A percentile compares a stretch with the other conserved stretches of the same genome.
phyloP scores from a whole-genome alignment of 257 asterid species.

The Scutellaria barbata region DNA sequence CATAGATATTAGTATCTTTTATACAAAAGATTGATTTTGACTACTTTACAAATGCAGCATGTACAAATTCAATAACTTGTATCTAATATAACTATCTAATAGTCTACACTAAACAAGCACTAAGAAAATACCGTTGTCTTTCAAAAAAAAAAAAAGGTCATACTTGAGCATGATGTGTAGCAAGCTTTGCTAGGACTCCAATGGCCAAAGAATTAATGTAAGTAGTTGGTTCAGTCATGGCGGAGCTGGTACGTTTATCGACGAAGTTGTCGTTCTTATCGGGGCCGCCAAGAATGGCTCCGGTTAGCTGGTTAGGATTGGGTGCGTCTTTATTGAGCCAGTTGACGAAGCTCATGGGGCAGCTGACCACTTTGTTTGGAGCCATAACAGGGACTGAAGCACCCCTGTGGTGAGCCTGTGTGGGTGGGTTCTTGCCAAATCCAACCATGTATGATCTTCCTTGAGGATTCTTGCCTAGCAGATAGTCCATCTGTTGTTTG shows the following conservation, averaged over 20 bases:
- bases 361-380: constrained; percentile 37
- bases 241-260: constrained; percentile 59
- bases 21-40: too few species aligned
- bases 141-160: background rate
- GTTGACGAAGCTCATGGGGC: constrained; percentile 63
- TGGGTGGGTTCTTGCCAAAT: constrained; percentile 74
- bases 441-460: constrained; percentile 88
- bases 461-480: constrained; percentile 68
- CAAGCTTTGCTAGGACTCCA: constrained; percentile 82
- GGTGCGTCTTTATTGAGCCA: constrained; percentile 55
- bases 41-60: too few species aligned
- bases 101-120: background rate
- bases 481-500: constrained; percentile 77
- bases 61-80: too few species aligned
- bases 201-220: constrained; percentile 76
- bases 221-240: constrained; percentile 77
- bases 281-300: constrained; percentile 89
- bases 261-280: constrained; percentile 59
- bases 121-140: too few species aligned
- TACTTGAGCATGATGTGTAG: constrained; percentile 42
- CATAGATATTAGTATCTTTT: too few species aligned
- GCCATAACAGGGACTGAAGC: constrained; percentile 70
- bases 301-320: constrained; percentile 78
- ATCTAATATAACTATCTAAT: background rate
- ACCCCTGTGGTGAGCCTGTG: constrained; percentile 88